Conservation (phyloP, 2,329 filamentous ascomycete genomes). For the Pseudogymnoascus sp. region DNA sequence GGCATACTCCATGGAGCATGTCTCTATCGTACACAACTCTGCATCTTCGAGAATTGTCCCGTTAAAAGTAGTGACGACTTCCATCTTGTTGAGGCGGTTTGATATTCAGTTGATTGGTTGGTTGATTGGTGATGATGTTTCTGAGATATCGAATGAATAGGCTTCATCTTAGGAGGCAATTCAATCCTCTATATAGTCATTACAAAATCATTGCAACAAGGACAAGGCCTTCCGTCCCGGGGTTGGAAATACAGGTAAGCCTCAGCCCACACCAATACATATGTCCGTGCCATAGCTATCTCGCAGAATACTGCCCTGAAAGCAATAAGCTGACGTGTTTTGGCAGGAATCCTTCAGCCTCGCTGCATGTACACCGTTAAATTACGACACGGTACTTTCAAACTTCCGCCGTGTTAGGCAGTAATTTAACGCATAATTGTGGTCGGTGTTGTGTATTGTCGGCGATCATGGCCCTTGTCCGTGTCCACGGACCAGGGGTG, state of each 20-base stretch:
- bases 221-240: not conserved
- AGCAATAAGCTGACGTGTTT: not conserved
- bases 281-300: not conserved
- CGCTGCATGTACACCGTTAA: not conserved
- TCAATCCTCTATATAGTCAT: not conserved
- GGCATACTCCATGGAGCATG: conserved; percentile 13
- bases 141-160: not conserved
- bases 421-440: not conserved
- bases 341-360: conserved; percentile 3
- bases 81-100: not conserved
- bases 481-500: not conserved
- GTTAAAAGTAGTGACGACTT: not conserved
- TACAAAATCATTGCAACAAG: not conserved
- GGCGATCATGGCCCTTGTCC: not conserved
- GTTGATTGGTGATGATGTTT: not conserved
- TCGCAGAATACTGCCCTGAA: not conserved
- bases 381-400: not conserved
- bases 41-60: not conserved
- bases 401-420: not conserved
- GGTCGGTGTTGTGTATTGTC: not conserved
- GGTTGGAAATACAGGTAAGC: not conserved
- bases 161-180: not conserved
- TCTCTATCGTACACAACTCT: conserved; percentile 12
- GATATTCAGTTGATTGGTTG: not conserved
- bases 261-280: not conserved